These are phyloP conservation scores for Neurospora discreta DNA, from an alignment of 495 filamentous ascomycete species.

Conservation along the genomic window DNA sequence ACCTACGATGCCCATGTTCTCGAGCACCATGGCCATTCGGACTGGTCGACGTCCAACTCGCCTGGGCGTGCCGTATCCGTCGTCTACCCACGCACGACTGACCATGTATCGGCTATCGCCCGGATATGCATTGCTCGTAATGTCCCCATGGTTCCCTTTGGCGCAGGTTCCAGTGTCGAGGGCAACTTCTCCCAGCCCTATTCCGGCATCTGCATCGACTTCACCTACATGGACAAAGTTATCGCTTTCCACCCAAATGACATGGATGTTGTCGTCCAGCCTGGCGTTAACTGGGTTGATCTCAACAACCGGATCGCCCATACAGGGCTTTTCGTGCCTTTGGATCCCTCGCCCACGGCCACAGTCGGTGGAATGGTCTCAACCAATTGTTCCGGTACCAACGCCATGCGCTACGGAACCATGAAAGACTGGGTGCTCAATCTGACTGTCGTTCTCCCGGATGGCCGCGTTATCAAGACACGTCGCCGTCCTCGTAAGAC, in stretches of 20 bases:
- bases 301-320: conserved; percentile 64
- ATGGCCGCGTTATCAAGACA: conserved; percentile 68
- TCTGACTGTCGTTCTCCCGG: conserved; percentile 64
- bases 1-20: conserved; percentile 71
- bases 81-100: conserved; percentile 58
- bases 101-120: conserved; percentile 68
- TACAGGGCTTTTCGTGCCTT: conserved; percentile 73
- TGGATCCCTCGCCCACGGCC: conserved; percentile 57
- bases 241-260: conserved; percentile 66
- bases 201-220: conserved; percentile 76
- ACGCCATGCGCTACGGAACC: conserved; percentile 68
- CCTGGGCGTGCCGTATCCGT: conserved; percentile 61
- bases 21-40: conserved; percentile 67
- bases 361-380: conserved; percentile 63
- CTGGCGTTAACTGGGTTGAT: conserved; percentile 74
- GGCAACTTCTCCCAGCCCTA: conserved; percentile 75
- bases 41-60: conserved; percentile 77
- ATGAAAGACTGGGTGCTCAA: conserved; percentile 81
- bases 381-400: conserved; percentile 68
- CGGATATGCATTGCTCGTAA: conserved; percentile 64
- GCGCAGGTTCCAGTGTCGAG: conserved; percentile 75
- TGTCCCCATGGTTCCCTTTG: conserved; percentile 79
- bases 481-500: conserved; percentile 59
- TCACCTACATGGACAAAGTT: conserved; percentile 71
- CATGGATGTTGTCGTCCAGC: conserved; percentile 84